Base-by-base conservation (phyloP, 1,284 basidiomycete species). In the Meira miltonrushii region DNA sequence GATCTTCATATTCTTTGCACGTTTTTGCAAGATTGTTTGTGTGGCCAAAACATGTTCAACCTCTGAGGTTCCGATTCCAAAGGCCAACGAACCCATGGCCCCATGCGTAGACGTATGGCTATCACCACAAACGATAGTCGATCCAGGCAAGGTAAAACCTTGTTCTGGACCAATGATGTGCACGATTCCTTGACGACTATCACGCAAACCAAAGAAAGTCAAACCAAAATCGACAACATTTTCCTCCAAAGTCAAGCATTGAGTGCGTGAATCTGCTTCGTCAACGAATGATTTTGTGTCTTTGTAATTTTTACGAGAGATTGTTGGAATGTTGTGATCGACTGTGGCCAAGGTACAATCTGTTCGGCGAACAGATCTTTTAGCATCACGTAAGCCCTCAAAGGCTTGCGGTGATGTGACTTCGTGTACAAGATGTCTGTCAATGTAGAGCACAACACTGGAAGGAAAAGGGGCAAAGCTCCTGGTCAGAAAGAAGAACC, bases 281-380 rank as follows among this genome's bases (percentile, higher is more conserved):
- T 70, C 64, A 60, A 77, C 70, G 56, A 77, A 77, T 21, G 71
- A 62, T 57, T 69, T 69, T 6, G 74, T 75, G 65, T 76, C 69
- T 56, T 64, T 65, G 69, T 73, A 75, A 17, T 64, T 43, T 49
- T 73, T 72, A 55, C 75, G 71, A 37, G 62, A 65, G 55, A 64
- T 64, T n/a, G 75, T 77, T 39, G 75, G 75, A 57, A 77, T 75
- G 60, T 74, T 75, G 72, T 77, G 75, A 58, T 77, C 75, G 33
- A 77, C 72, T 39, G 75, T 77, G 52, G 74, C 75, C 39, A 77
- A 69, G 17, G 74, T 77, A 68, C 72, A 76, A 62, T 77, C 75
- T 23, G 69, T 64, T 21, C 74, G 60, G 44, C 74, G 73, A 33
- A 77, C 74, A 19, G 55, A 57, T 13, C 74, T 66, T 44, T 62